Percentiles rank a stretch among this genome's conserved stretches.
Evolutionary conservation across 192 early-diverging fungal species (phyloP).

Genomic region (Dissophora ornata): DNA sequence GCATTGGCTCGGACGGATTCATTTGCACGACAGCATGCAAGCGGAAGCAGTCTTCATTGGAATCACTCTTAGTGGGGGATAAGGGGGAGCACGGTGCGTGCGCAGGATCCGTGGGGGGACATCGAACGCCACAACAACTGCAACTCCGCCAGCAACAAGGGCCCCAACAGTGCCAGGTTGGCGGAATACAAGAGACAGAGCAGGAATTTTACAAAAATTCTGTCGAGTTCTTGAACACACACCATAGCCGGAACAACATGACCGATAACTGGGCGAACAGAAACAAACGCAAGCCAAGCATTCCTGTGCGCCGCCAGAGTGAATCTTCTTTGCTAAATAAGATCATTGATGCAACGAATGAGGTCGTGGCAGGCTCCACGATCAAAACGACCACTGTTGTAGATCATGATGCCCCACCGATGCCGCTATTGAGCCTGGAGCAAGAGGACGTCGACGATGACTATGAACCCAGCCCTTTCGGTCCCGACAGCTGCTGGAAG

Average conservation of each 20-base stretch:
- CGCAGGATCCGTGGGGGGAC: no score
- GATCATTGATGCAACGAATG: neutral
- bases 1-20: neutral
- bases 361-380: no score
- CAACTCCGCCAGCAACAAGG: neutral
- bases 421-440: no score
- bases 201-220: constrained; percentile 31
- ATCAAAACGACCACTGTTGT: no score
- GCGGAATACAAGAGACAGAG: neutral
- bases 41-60: constrained; percentile 4
- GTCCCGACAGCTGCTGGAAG: constrained; percentile 25
- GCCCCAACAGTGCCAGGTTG: no score
- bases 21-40: neutral
- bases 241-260: constrained; percentile 19
- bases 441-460: neutral
- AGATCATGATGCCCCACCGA: no score
- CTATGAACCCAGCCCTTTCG: constrained; percentile 5
- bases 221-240: constrained; percentile 32
- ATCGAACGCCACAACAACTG: no score
- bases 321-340: constrained; percentile 26
- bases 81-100: no score
- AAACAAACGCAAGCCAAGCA: constrained; percentile 19
- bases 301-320: constrained; percentile 16
- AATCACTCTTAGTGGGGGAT: neutral
- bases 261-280: constrained; percentile 36